phyloP scores from a whole-genome alignment of 371 early-diverging fungal species.

The Neoconidiobolus thromboides region DNA sequence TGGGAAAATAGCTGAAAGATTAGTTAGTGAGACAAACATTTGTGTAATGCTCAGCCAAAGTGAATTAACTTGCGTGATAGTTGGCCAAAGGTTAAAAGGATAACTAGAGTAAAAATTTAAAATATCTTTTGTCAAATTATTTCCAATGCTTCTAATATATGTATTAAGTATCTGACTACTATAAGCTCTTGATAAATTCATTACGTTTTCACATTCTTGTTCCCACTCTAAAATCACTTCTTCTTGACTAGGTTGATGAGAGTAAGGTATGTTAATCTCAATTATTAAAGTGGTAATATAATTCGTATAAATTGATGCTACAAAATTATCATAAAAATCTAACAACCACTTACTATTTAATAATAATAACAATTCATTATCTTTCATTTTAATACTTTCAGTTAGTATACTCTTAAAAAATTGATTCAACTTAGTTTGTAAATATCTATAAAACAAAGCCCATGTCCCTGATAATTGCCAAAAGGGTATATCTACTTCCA shows the following conservation, averaged over 20 bases:
- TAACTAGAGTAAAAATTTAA: too few species aligned
- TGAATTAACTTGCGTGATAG: too few species aligned
- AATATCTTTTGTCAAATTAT: too few species aligned
- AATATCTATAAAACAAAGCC: neutral
- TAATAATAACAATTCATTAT: neutral
- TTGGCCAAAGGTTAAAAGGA: too few species aligned
- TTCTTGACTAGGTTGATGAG: neutral
- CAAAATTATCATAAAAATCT: neutral
- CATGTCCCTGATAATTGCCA: conserved; percentile 1
- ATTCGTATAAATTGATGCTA: neutral
- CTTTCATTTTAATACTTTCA: neutral
- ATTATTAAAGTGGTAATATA: neutral
- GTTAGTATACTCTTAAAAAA: neutral
- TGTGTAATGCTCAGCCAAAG: too few species aligned
- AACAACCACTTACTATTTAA: neutral
- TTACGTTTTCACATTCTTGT: neutral
- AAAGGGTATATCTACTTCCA: neutral
- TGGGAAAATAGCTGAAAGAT: too few species aligned
- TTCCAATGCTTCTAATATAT: too few species aligned
- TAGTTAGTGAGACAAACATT: too few species aligned
- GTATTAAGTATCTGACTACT: too few species aligned
- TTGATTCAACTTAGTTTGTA: neutral
- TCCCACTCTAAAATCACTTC: neutral
- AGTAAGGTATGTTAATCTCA: neutral
- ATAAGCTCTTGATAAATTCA: too few species aligned